Evolutionary conservation across 495 filamentous ascomycete species (phyloP).

Genomic region (Umbilicaria muhlenbergii): DNA sequence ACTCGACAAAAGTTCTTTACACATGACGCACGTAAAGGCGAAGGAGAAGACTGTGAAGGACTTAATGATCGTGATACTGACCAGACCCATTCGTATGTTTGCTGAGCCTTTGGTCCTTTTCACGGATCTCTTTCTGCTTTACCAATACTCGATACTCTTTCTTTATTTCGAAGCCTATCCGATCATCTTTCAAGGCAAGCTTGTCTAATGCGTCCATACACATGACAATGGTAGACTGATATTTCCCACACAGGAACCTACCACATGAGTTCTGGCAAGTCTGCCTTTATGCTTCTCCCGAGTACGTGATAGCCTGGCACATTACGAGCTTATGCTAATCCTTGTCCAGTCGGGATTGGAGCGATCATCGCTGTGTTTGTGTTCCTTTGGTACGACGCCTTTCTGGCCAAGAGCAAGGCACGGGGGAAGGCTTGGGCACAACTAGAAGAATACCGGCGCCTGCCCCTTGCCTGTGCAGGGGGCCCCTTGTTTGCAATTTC

Average conservation of each 20-base stretch:
- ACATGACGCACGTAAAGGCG: too few species aligned
- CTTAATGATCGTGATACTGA: slow-evolving; percentile 17
- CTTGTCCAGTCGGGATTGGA: slow-evolving; percentile 18
- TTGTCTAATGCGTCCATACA: background rate
- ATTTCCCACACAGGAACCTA: slow-evolving; percentile 14
- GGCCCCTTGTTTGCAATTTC: slow-evolving; percentile 24
- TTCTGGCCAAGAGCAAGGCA: slow-evolving; percentile 20
- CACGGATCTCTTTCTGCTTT: slow-evolving; percentile 38
- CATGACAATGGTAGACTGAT: background rate
- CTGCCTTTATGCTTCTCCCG: slow-evolving; percentile 21
- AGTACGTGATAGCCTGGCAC: slow-evolving; percentile 12
- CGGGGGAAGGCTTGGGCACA: slow-evolving; percentile 21
- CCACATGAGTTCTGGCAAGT: slow-evolving; percentile 21
- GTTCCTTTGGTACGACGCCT: slow-evolving; percentile 26
- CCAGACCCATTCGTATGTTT: slow-evolving; percentile 38
- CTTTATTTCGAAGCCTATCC: slow-evolving; percentile 43
- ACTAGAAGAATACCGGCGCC: slow-evolving; percentile 25
- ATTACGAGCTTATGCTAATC: background rate
- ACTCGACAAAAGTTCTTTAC: too few species aligned
- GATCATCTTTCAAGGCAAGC: slow-evolving; percentile 31
- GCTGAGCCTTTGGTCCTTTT: slow-evolving; percentile 40
- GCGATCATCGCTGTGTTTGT: slow-evolving; percentile 18
- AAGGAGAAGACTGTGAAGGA: too few species aligned
- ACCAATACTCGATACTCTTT: slow-evolving; percentile 47
- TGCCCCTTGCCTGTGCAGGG: slow-evolving; percentile 26